Evolutionary conservation across 176 grass and related monocot genomes (phyloP).

Genomic region (Phoenix roebelenii): DNA sequence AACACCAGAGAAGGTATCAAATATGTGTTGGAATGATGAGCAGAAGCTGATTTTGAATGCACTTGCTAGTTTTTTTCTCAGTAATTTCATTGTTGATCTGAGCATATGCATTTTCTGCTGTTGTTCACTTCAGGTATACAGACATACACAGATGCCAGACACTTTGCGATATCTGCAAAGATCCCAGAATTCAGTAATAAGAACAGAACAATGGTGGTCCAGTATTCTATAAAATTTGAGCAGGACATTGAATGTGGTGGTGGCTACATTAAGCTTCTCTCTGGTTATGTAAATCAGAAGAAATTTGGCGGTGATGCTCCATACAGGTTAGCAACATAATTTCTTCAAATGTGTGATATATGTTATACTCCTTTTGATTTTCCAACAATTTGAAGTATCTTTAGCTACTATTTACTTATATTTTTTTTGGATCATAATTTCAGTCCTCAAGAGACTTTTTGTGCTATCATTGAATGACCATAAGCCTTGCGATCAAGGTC

Average conservation of each 20-base stretch:
- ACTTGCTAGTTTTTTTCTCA: too few relatives aligned
- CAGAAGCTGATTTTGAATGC: too few relatives aligned
- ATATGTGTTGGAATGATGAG: too few relatives aligned
- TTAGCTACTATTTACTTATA: too few relatives aligned
- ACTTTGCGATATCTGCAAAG: constrained; percentile 96
- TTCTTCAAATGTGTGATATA: constrained; percentile 4
- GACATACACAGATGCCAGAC: constrained; percentile 72
- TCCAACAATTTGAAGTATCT: too few relatives aligned
- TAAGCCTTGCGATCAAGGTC: too few relatives aligned
- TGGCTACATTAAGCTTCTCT: constrained; percentile 95
- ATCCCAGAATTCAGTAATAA: constrained; percentile 85
- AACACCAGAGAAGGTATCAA: too few relatives aligned
- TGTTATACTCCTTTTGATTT: background rate
- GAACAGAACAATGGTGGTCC: constrained; percentile 64
- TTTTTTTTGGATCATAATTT: too few relatives aligned
- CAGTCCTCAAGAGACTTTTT: too few relatives aligned
- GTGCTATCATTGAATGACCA: too few relatives aligned
- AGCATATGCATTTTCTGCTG: background rate
- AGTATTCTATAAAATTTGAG: constrained; percentile 99
- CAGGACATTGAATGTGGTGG: constrained; percentile 99
- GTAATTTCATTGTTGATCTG: too few relatives aligned
- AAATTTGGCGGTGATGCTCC: constrained; percentile 96
- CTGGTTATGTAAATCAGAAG: constrained; percentile 98
- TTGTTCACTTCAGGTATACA: constrained; percentile 49
- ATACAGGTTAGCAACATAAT: constrained; percentile 52